Evolutionary conservation across 257 asterid genomes (phyloP).

Genomic region (Solanum chaucha): DNA sequence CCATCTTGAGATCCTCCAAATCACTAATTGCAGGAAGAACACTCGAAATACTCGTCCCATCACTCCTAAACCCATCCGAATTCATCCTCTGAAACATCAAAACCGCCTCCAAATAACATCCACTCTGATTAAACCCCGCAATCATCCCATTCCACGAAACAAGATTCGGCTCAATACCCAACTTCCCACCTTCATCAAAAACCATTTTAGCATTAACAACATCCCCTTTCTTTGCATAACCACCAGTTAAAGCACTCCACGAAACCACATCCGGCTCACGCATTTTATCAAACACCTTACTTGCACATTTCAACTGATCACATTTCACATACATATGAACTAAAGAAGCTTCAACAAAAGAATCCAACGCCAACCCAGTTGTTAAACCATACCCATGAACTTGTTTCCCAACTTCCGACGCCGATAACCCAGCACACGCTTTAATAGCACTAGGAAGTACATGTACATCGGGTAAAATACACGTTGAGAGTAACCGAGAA

Average conservation of each 20-base stretch:
- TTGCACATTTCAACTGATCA: slow-evolving; percentile 37
- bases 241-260: slow-evolving; percentile 75
- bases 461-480: slow-evolving; percentile 51
- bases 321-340: slow-evolving; percentile 65
- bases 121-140: slow-evolving; percentile 88
- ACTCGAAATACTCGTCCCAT: slow-evolving; percentile 67
- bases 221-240: slow-evolving; percentile 74
- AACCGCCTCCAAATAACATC: slow-evolving; percentile 48
- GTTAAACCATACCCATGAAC: slow-evolving; percentile 63
- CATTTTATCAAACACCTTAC: slow-evolving; percentile 43
- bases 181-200: slow-evolving; percentile 24
- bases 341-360: slow-evolving; percentile 59
- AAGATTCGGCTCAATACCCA: slow-evolving; percentile 52
- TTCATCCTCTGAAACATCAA: slow-evolving; percentile 59
- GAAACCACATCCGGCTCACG: slow-evolving; percentile 47
- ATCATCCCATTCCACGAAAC: slow-evolving; percentile 92
- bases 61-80: slow-evolving; percentile 35
- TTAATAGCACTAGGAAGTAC: slow-evolving; percentile 56
- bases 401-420: slow-evolving; percentile 42
- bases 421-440: slow-evolving; percentile 56
- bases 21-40: slow-evolving; percentile 79
- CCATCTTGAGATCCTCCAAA: slow-evolving; percentile 34
- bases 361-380: slow-evolving; percentile 47
- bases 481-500: slow-evolving; percentile 23
- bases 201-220: slow-evolving; percentile 35